phyloP scores from a whole-genome alignment of 2,329 filamentous ascomycete genomes.

The Magnaporthiopsis incrustans region DNA sequence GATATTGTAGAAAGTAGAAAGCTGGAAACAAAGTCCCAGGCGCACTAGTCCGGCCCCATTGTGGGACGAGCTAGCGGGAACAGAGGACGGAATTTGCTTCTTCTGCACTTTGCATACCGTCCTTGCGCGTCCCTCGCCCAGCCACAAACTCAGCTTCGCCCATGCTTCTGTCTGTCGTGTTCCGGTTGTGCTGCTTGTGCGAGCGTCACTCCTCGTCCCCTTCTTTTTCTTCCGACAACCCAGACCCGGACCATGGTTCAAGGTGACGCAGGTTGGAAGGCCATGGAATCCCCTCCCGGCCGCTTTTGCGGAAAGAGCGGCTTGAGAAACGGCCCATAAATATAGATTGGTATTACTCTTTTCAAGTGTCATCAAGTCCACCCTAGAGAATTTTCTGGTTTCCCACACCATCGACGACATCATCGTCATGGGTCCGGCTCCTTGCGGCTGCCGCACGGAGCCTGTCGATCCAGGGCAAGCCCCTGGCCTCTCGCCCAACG shows the following conservation, averaged over 20 bases:
- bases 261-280: neutral
- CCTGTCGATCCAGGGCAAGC: neutral
- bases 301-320: neutral
- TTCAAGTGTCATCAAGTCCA: neutral
- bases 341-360: neutral
- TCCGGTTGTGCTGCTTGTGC: neutral
- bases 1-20: no score
- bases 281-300: neutral
- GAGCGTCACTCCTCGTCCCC: neutral
- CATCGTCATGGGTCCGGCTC: constrained; percentile 8
- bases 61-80: neutral
- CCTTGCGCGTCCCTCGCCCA: neutral
- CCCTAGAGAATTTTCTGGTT: neutral
- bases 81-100: neutral
- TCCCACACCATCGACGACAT: constrained; percentile 8
- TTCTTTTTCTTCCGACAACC: neutral
- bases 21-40: neutral
- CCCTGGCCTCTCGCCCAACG: neutral
- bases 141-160: neutral
- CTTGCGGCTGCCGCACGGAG: neutral
- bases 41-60: neutral
- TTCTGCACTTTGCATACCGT: neutral
- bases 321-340: neutral
- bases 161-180: neutral
- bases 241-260: neutral